These are phyloP conservation scores for Ophiostoma piceae DNA, from an alignment of 2,329 filamentous ascomycete species.

Conservation along the genomic window DNA sequence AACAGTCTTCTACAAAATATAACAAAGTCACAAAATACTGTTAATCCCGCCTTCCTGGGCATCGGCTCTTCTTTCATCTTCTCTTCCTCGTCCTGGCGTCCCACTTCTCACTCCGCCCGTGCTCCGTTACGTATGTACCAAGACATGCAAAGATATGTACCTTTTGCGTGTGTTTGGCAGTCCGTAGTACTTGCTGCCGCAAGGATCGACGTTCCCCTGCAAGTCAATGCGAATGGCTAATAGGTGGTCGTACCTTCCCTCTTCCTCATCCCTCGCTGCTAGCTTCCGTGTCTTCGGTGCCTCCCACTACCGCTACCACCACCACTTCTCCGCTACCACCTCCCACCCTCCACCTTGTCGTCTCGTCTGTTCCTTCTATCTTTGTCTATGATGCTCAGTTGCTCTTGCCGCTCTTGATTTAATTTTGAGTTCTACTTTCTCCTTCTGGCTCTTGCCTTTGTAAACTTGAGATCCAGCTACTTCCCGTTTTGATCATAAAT, in stretches of 20 bases:
- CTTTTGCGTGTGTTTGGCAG: slow-evolving; percentile 10
- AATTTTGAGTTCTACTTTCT: too few relatives aligned
- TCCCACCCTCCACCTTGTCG: not conserved
- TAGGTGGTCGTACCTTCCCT: slow-evolving; percentile 16
- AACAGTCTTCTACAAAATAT: not conserved
- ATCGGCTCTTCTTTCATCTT: slow-evolving; percentile 11
- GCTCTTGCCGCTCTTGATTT: not conserved
- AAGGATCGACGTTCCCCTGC: slow-evolving; percentile 14
- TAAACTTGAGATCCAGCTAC: not conserved
- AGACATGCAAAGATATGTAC: not conserved
- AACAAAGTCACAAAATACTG: not conserved
- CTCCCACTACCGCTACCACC: slow-evolving; percentile 5
- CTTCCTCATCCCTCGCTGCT: slow-evolving; percentile 15
- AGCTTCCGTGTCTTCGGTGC: slow-evolving; percentile 17
- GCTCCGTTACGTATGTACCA: slow-evolving; percentile 17
- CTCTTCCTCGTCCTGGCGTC: not conserved
- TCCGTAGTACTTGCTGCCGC: not conserved
- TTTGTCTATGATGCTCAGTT: slow-evolving; percentile 3
- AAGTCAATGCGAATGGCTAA: not conserved
- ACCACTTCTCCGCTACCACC: not conserved
- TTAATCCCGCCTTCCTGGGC: slow-evolving; percentile 12
- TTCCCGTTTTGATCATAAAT: slow-evolving; percentile 20
- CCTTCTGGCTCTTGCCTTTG: not conserved
- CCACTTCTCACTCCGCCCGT: slow-evolving; percentile 16
- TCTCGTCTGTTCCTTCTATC: not conserved